A percentile compares a stretch with the other conserved stretches of the same genome.
Evolutionary conservation across 2,329 filamentous ascomycete species (phyloP).

Genomic region (Colletotrichum tamarilloi): DNA sequence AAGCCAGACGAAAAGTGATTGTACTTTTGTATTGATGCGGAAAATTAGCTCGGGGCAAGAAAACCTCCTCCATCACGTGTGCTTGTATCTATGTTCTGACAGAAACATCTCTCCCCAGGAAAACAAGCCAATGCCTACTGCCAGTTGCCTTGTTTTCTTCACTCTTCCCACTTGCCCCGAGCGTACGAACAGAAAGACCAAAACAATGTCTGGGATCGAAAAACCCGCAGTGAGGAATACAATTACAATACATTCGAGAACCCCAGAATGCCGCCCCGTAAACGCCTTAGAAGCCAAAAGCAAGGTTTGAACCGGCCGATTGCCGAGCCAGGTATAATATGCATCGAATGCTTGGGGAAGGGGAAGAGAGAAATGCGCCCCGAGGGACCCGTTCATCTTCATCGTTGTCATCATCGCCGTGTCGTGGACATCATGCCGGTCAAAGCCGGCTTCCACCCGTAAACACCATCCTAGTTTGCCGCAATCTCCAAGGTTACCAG

Average conservation of each 20-base stretch:
- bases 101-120: not conserved
- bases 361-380: slow-evolving; percentile 19
- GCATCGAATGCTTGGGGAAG: slow-evolving; percentile 27
- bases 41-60: slow-evolving; percentile 20
- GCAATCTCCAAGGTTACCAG: slow-evolving; percentile 33
- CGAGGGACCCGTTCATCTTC: slow-evolving; percentile 15
- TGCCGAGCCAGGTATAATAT: slow-evolving; percentile 31
- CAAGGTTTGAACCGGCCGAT: slow-evolving; percentile 19
- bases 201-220: slow-evolving; percentile 12
- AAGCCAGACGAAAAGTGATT: not conserved
- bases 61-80: slow-evolving; percentile 1
- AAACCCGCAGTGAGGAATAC: slow-evolving; percentile 29
- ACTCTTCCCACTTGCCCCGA: not conserved
- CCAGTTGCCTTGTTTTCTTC: not conserved
- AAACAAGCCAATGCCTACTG: slow-evolving; percentile 21
- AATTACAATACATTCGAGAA: slow-evolving; percentile 30
- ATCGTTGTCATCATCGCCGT: slow-evolving; percentile 29
- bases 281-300: slow-evolving; percentile 28
- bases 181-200: not conserved
- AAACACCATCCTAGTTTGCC: slow-evolving; percentile 30
- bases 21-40: slow-evolving; percentile 31
- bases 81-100: not conserved
- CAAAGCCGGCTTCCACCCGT: slow-evolving; percentile 26
- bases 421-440: slow-evolving; percentile 32
- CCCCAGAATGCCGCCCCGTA: slow-evolving; percentile 17